Conservation (phyloP, 2,329 filamentous ascomycete genomes). For the Neocatenulostroma microsporum region DNA sequence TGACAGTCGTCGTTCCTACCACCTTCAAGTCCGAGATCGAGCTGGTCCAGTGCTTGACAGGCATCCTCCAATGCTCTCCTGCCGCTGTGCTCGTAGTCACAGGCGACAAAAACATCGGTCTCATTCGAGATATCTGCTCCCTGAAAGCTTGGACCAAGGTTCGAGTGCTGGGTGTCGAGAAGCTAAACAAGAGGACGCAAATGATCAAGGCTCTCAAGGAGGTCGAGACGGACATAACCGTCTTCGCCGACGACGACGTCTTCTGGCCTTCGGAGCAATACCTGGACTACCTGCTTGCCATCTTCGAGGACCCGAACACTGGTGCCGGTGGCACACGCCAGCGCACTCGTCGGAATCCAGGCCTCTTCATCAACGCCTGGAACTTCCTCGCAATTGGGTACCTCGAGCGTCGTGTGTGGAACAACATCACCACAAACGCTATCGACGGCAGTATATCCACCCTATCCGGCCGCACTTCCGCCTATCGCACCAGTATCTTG, state of each 20-base stretch:
- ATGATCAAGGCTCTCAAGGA: slow-evolving; percentile 25
- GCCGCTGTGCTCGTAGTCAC: slow-evolving; percentile 24
- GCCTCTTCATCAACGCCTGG: slow-evolving; percentile 21
- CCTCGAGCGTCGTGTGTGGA: slow-evolving; percentile 55
- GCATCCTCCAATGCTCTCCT: slow-evolving; percentile 20
- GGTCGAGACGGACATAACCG: slow-evolving; percentile 22
- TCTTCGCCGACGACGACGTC: slow-evolving; percentile 32
- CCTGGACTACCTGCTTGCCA: slow-evolving; percentile 26
- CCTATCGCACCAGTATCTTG: slow-evolving; percentile 46
- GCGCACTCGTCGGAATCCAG: slow-evolving; percentile 37
- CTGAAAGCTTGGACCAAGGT: slow-evolving; percentile 12
- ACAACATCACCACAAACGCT: slow-evolving; percentile 48
- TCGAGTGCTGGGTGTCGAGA: slow-evolving; percentile 25
- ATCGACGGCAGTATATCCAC: slow-evolving; percentile 54
- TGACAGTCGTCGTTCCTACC: slow-evolving; percentile 28
- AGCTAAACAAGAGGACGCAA: slow-evolving; percentile 29
- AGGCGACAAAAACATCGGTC: slow-evolving; percentile 15
- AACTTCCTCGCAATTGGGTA: slow-evolving; percentile 54
- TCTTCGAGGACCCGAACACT: slow-evolving; percentile 40
- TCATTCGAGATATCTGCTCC: slow-evolving; percentile 13
- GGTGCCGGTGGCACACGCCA: slow-evolving; percentile 53
- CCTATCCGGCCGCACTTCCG: slow-evolving; percentile 49
- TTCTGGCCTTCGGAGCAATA: slow-evolving; percentile 27
- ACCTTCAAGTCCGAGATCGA: slow-evolving; percentile 26
- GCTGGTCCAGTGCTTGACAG: slow-evolving; percentile 21